Evolutionary conservation across 1,284 basidiomycete genomes (phyloP), one percentile per base, ranked within the genome.

Genomic region (Cryptococcus wingfieldii): DNA sequence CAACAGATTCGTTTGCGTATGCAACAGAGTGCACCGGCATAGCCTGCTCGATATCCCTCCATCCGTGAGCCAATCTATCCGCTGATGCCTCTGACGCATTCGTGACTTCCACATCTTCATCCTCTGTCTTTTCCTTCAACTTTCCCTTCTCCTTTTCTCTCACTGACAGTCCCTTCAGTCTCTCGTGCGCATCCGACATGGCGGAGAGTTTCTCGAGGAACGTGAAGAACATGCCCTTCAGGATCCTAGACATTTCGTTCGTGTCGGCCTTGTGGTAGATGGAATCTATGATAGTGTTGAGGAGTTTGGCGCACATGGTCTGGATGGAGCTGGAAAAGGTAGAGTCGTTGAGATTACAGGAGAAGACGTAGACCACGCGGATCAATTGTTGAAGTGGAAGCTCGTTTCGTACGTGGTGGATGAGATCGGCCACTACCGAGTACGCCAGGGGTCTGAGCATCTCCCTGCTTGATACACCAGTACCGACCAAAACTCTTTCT

Each of bases 281-380:
- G 45, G 86, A 84, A 62, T 98, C 96, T 51, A 91, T 83, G 38
- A 97, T 82, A 61, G 88, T 91, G 69, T 92, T 89, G 67, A 98
- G 86, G 74, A 97, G 86, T 78, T 98, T 98, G 59, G 89, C 88
- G 63, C 90, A 93, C 77, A 98, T 84, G 14, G 90, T 90, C 72
- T 98, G 93, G 39, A 95, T 85, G 54, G 84, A 86, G 60, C 84
- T 87, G 12, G 85, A 83, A 50, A 95, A 82, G 13, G 88, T 86
- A 2, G 90, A 83, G 70, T 98, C 94, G 77, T 98, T 95, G 47
- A 98, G 83, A 67, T 92, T 86, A 54, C 87, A 86, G 5, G 90
- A 88, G 71, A 92, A 97, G 58, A 91, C 84, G 64, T 89, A 85
- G 31, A 95, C 86, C 59, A 96, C 84, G 9, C 85, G 84, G 14